A percentile compares a stretch with the other conserved stretches of the same genome.
These are phyloP conservation scores for Neopestalotiopsis sp. DNA, from an alignment of 2,329 filamentous ascomycete species.

Conservation along the genomic window DNA sequence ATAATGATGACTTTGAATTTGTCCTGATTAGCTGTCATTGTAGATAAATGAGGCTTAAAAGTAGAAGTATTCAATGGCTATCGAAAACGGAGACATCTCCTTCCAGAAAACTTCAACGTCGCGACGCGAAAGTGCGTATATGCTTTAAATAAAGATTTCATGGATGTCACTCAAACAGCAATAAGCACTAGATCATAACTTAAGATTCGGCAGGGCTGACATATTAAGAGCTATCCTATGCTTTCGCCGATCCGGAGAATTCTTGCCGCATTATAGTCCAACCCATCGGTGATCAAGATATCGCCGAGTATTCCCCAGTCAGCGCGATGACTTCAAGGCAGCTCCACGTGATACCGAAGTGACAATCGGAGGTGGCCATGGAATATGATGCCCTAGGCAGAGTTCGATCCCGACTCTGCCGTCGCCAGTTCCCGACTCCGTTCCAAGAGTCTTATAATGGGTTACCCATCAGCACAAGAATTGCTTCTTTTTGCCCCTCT, in stretches of 20 bases:
- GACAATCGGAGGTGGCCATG: too few species aligned
- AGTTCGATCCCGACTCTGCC: too few species aligned
- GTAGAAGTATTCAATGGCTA: neutral
- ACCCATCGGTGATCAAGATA: too few species aligned
- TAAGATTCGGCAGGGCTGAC: neutral
- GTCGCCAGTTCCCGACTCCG: too few species aligned
- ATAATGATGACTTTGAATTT: constrained; percentile 6
- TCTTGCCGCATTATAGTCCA: too few species aligned
- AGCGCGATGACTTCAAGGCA: too few species aligned
- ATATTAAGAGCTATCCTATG: neutral
- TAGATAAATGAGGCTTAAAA: neutral
- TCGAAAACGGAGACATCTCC: neutral
- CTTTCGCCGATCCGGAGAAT: neutral
- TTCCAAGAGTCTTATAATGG: too few species aligned
- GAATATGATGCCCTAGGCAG: too few species aligned
- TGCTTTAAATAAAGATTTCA: neutral
- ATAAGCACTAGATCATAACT: neutral
- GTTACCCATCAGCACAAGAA: too few species aligned
- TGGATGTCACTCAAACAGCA: neutral
- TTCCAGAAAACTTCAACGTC: neutral
- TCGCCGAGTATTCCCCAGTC: too few species aligned
- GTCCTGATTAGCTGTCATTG: neutral
- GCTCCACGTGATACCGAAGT: too few species aligned
- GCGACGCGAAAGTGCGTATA: neutral
- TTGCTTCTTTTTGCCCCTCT: too few species aligned